Conservation (phyloP, 2,329 filamentous ascomycete species). For the Colletotrichum acutatum region DNA sequence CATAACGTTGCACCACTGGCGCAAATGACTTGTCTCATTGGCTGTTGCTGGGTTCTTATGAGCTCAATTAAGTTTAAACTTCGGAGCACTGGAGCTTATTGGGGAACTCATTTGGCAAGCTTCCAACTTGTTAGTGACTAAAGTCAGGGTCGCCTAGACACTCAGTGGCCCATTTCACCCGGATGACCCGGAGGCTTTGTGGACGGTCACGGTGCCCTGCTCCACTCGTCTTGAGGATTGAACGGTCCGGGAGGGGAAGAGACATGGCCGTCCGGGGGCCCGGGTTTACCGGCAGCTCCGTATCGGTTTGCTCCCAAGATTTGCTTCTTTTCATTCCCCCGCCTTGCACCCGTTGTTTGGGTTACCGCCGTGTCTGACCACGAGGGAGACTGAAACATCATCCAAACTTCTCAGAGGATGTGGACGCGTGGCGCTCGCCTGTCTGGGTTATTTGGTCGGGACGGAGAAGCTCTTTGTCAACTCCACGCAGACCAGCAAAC, state of each 20-base stretch:
- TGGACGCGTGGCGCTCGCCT: slow-evolving; percentile 25
- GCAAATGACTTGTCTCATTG: slow-evolving; percentile 4
- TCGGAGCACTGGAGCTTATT: slow-evolving; percentile 21
- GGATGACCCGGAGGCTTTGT: slow-evolving; percentile 10
- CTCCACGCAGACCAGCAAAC: background rate
- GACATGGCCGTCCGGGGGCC: slow-evolving; percentile 11
- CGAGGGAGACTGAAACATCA: slow-evolving; percentile 26
- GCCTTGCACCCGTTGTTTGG: slow-evolving; percentile 16
- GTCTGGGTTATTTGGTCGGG: slow-evolving; percentile 11
- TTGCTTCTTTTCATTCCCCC: background rate
- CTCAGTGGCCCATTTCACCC: background rate
- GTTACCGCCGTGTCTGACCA: slow-evolving; percentile 23
- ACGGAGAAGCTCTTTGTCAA: background rate
- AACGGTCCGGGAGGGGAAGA: slow-evolving; percentile 19
- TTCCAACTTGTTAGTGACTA: background rate
- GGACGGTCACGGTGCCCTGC: background rate
- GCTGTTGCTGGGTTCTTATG: background rate
- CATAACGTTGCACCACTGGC: background rate
- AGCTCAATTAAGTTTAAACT: slow-evolving; percentile 13
- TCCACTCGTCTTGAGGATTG: background rate
- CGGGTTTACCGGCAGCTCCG: slow-evolving; percentile 14
- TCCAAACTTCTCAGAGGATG: slow-evolving; percentile 13
- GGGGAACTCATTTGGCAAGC: slow-evolving; percentile 10
- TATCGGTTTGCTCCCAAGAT: background rate
- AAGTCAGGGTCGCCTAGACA: slow-evolving; percentile 10